These are phyloP conservation scores for Lupinus albus DNA, from an alignment of 306 rosid genomes.

Conservation along the genomic window DNA sequence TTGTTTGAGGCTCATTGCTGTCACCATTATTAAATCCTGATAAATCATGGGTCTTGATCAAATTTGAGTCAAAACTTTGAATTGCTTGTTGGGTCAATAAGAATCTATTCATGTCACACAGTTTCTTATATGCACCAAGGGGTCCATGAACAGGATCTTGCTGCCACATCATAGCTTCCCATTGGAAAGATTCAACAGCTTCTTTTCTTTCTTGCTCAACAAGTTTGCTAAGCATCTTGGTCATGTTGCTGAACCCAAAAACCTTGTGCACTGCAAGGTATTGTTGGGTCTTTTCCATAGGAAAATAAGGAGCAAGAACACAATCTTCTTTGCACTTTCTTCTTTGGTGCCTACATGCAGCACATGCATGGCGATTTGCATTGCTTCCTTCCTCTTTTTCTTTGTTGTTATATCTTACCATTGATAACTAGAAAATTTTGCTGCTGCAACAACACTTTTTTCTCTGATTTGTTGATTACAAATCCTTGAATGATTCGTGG, in stretches of 20 bases:
- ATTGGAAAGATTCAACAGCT: slow-evolving; percentile 5
- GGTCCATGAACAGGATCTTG: slow-evolving; percentile 20
- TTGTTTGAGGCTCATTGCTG: neutral
- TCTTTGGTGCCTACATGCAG: slow-evolving; percentile 17
- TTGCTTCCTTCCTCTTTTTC: neutral
- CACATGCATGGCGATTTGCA: neutral
- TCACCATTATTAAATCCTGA: neutral
- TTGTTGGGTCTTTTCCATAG: neutral
- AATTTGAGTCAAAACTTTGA: neutral
- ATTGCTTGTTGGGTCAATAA: neutral
- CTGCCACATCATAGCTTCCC: slow-evolving; percentile 31
- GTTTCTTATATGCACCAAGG: slow-evolving; percentile 13
- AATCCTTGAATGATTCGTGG: neutral
- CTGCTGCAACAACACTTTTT: neutral
- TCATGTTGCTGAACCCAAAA: slow-evolving; percentile 8
- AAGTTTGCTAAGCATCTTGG: slow-evolving; percentile 11
- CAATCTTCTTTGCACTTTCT: slow-evolving; percentile 14
- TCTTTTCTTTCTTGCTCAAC: slow-evolving; percentile 9
- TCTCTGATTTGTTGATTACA: no score
- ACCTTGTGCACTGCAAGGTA: slow-evolving; percentile 14
- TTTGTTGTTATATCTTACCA: neutral
- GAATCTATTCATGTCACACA: neutral
- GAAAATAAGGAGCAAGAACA: slow-evolving; percentile 13
- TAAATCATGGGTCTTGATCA: neutral
- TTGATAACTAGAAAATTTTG: neutral